phyloP scores from a whole-genome alignment of 352 stramenopile species.

The Pythium chondricola region DNA sequence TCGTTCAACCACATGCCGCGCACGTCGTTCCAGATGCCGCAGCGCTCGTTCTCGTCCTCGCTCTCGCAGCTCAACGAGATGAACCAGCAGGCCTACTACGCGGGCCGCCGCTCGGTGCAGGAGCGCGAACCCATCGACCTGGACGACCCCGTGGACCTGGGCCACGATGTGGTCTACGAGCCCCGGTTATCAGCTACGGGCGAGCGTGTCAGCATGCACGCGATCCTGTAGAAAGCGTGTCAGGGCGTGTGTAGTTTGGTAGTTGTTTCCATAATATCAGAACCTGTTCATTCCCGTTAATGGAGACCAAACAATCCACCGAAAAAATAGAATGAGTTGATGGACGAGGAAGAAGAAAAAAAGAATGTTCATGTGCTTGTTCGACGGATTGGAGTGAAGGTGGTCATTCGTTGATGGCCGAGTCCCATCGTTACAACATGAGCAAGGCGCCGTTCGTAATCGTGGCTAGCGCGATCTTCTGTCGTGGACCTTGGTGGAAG shows the following conservation, averaged over 20 bases:
- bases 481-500: no score
- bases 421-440: no score
- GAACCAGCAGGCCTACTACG: slow-evolving; percentile 15
- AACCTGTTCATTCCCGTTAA: no score
- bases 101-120: slow-evolving; percentile 6
- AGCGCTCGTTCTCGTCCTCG: slow-evolving; percentile 16
- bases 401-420: no score
- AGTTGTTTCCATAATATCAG: no score
- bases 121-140: slow-evolving; percentile 16
- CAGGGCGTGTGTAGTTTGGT: background rate
- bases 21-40: slow-evolving; percentile 14
- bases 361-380: no score
- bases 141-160: slow-evolving; percentile 11
- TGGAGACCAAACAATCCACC: no score
- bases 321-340: no score
- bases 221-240: slow-evolving; percentile 18
- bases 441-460: no score
- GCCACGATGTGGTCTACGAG: slow-evolving; percentile 18
- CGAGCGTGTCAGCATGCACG: slow-evolving; percentile 21
- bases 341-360: no score
- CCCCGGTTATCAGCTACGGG: slow-evolving; percentile 15
- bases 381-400: no score
- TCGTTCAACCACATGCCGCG: slow-evolving; percentile 19
- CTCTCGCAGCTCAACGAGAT: slow-evolving; percentile 11
- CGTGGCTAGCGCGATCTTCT: no score